phyloP scores from a whole-genome alignment of 2,329 filamentous ascomycete genomes.

The Aspergillus floridensis region DNA sequence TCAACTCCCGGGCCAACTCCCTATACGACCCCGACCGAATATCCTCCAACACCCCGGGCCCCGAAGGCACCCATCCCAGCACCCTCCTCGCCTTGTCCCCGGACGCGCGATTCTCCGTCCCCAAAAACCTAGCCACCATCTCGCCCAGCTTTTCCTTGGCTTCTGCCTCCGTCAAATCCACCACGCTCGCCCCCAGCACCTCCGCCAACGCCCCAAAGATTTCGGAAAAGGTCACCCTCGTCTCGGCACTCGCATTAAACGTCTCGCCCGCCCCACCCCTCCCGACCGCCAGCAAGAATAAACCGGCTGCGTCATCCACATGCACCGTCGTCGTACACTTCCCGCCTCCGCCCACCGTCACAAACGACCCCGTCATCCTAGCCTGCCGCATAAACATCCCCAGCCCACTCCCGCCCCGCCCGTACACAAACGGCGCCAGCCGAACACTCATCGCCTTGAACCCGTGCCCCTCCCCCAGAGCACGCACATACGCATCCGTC shows the following conservation, averaged over 20 bases:
- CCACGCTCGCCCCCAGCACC: constrained; percentile 32
- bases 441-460: constrained; percentile 39
- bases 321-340: constrained; percentile 41
- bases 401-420: constrained; percentile 25
- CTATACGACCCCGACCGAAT: neutral
- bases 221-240: constrained; percentile 26
- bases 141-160: constrained; percentile 31
- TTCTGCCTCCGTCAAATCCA: constrained; percentile 27
- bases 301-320: constrained; percentile 37
- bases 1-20: neutral
- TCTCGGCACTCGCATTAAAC: constrained; percentile 40
- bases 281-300: constrained; percentile 41
- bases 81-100: constrained; percentile 36
- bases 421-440: constrained; percentile 42
- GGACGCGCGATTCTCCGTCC: constrained; percentile 33
- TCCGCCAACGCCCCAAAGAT: constrained; percentile 34
- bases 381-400: constrained; percentile 25
- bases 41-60: neutral
- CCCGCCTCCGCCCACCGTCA: constrained; percentile 32
- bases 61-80: constrained; percentile 36
- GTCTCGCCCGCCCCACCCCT: constrained; percentile 34
- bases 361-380: neutral
- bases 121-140: constrained; percentile 25
- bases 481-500: constrained; percentile 20
- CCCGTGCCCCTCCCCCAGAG: constrained; percentile 21